Evolutionary conservation across 2,329 filamentous ascomycete species (phyloP).

Genomic region (Fusarium sp.): DNA sequence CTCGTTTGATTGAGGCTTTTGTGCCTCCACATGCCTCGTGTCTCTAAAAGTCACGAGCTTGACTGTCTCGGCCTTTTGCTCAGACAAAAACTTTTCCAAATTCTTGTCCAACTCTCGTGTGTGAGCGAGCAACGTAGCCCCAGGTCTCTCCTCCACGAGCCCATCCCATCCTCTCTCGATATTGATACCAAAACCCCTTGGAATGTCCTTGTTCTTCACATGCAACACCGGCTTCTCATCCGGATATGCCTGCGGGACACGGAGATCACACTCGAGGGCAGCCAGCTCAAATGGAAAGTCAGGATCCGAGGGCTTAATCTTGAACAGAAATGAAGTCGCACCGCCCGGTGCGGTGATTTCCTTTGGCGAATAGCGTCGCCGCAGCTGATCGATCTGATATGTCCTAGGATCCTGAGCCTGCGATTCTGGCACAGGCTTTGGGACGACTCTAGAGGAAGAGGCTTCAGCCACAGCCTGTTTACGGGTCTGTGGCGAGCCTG

Average conservation of each 20-base stretch:
- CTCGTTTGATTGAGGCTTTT: conserved; percentile 6
- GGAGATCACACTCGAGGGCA: conserved; percentile 72
- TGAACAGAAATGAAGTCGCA: conserved; percentile 69
- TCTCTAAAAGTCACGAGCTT: conserved; percentile 73
- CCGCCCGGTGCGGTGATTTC: conserved; percentile 56
- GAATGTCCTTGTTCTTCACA: conserved; percentile 75
- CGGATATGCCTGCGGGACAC: conserved; percentile 72
- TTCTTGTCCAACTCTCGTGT: conserved; percentile 77
- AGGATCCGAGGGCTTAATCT: conserved; percentile 77
- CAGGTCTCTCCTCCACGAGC: conserved; percentile 65
- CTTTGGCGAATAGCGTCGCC: conserved; percentile 68
- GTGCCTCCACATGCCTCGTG: conserved; percentile 55
- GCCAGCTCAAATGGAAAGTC: conserved; percentile 84
- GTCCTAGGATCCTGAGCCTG: conserved; percentile 74
- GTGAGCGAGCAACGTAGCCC: conserved; percentile 69
- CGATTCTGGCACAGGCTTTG: conserved; percentile 71
- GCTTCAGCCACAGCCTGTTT: conserved; percentile 59
- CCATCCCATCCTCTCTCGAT: conserved; percentile 78
- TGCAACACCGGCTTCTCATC: conserved; percentile 64
- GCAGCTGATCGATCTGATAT: conserved; percentile 79
- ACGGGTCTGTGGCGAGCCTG: conserved; percentile 46
- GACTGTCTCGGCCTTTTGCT: conserved; percentile 76
- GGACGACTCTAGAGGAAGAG: conserved; percentile 61
- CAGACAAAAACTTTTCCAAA: conserved; percentile 74
- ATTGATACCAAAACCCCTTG: conserved; percentile 77